Base-by-base conservation (phyloP, 805 yeast genomes). In the Wickerhamiella galacta region DNA sequence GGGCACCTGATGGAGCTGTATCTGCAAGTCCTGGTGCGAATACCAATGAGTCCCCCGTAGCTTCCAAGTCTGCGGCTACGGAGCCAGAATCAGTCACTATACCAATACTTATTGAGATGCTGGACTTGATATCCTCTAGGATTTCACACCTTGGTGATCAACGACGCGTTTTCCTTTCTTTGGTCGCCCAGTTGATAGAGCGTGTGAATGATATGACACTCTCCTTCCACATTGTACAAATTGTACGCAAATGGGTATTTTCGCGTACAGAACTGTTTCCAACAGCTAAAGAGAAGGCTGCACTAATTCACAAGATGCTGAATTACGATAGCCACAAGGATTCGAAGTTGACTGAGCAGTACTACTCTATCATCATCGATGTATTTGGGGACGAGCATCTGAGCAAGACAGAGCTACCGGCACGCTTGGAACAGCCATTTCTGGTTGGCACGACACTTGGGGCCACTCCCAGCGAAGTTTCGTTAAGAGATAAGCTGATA, bases 391-490 rank as follows among this genome's bases (percentile, higher is more conserved):
- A 80, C 42, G 74, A 76, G 27, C 60, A 75, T 1, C 64, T 83
- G 45, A 70, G 78, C 16, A 70, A 82, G 42, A 74, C 93, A 1
- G 99, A 90, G 48, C 65, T 90, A 19, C 82, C 95, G 0, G 87
- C 83, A 11, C 64, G 98, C 34, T 74, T 90, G 80, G 99, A 90
- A 51, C 95, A 85, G 52, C 92, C 96, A 18, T 90, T 90, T 54
- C 60, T 90, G 45, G 87, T 82, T 7, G 99, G 98, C 22, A 90
- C 98, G 0, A 68, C 92, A 21, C 65, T 80, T 2, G 28, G 32
- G 12, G 29, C 26, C 27, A 28, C 42, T 4, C 33, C 34, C 7
- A 71, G 77, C 0, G 87, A 83, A 47, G 76, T 75, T 3, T 60
- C 64, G 3, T 75, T 81, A 19, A 69, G 98, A 31, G 65, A 70